These are phyloP conservation scores for Lophium mytilinum DNA, from an alignment of 495 filamentous ascomycete species.

Conservation along the genomic window DNA sequence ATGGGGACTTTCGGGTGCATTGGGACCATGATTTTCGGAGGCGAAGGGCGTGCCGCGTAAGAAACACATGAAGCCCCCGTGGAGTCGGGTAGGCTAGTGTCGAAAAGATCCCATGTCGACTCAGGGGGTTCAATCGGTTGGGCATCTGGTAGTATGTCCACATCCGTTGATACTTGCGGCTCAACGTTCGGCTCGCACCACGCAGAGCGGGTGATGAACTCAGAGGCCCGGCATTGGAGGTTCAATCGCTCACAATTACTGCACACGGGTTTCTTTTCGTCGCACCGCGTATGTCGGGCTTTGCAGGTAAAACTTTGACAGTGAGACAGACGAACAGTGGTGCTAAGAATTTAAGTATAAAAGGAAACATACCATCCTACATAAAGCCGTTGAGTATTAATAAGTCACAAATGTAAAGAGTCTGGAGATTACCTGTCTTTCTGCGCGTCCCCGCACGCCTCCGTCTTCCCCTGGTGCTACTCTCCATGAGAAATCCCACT, in stretches of 20 bases:
- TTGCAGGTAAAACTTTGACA: conserved; percentile 16
- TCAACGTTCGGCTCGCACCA: conserved; percentile 4
- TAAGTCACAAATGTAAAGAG: background rate
- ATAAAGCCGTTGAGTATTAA: background rate
- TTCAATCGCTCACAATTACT: conserved; percentile 18
- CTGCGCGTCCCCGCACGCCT: conserved; percentile 4
- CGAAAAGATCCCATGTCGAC: conserved; percentile 14
- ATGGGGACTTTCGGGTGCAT: background rate
- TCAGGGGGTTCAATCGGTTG: background rate
- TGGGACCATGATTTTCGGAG: background rate
- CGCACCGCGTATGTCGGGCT: conserved; percentile 16
- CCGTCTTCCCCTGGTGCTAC: no score
- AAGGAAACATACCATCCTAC: background rate
- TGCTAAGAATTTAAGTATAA: background rate
- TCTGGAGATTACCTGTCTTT: conserved; percentile 7
- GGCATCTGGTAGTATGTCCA: background rate
- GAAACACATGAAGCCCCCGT: background rate
- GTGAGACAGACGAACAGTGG: background rate
- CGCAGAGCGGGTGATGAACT: conserved; percentile 19
- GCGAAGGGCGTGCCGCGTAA: background rate
- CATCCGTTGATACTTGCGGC: background rate
- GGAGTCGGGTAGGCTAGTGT: conserved; percentile 3
- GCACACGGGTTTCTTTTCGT: conserved; percentile 21
- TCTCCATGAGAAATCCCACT: no score
- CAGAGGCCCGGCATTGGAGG: conserved; percentile 13